Evolutionary conservation across 257 asterid species (phyloP).

Genomic region (Nicotiana knightiana): DNA sequence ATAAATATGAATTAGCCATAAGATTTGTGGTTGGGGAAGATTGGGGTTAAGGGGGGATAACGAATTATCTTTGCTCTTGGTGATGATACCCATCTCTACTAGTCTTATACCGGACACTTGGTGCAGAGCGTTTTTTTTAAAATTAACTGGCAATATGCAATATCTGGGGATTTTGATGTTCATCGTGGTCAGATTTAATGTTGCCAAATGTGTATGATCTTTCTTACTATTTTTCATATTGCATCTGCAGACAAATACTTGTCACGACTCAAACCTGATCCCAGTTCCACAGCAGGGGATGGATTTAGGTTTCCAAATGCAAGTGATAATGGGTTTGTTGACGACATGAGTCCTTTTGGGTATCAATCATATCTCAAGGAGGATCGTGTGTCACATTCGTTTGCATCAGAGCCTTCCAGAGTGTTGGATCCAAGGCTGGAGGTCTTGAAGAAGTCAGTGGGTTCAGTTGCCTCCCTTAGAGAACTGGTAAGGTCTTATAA

Average conservation of each 20-base stretch:
- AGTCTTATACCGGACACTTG: neutral
- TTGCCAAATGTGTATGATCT: neutral
- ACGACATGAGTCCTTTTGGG: constrained; percentile 45
- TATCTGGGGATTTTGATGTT: neutral
- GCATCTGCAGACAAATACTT: constrained; percentile 63
- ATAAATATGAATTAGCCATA: neutral
- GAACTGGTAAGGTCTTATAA: constrained; percentile 54
- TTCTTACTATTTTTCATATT: constrained; percentile 23
- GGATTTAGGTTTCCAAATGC: constrained; percentile 47
- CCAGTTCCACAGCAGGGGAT: constrained; percentile 44
- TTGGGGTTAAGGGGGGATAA: neutral
- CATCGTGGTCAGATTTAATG: constrained; percentile 7
- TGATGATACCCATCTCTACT: neutral
- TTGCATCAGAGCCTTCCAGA: constrained; percentile 45
- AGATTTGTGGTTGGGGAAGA: constrained; percentile 3
- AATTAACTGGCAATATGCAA: neutral
- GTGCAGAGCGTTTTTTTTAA: neutral
- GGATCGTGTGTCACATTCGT: constrained; percentile 40
- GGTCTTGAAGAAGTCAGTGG: constrained; percentile 52
- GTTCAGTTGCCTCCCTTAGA: constrained; percentile 63
- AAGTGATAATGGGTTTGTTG: constrained; percentile 46
- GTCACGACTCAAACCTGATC: constrained; percentile 52
- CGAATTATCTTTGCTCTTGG: neutral
- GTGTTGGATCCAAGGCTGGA: constrained; percentile 57
- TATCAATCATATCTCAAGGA: constrained; percentile 51